A percentile compares a stretch with the other conserved stretches of the same genome.
These are phyloP conservation scores for Penicillium pancosmium DNA, from an alignment of 495 filamentous ascomycete species.

Conservation along the genomic window DNA sequence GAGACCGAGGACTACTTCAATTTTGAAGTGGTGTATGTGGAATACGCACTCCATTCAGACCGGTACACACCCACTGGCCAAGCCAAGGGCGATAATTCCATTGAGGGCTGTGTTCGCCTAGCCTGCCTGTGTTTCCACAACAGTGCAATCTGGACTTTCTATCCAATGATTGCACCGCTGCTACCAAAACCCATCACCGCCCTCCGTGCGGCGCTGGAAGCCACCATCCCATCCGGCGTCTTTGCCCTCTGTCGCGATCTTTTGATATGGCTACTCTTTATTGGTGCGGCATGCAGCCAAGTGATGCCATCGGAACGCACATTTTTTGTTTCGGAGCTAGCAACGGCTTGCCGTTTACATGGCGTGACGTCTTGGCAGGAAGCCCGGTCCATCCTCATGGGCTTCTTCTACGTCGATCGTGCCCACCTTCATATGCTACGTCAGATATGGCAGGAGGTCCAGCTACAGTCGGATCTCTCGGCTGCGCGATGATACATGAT, in stretches of 20 bases:
- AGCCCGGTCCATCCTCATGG: conserved; percentile 35
- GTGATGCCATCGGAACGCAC: conserved; percentile 30
- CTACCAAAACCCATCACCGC: conserved; percentile 44
- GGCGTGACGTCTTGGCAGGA: conserved; percentile 45
- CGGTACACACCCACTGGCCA: conserved; percentile 64
- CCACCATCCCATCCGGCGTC: conserved; percentile 37
- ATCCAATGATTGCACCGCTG: conserved; percentile 42
- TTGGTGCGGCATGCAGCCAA: conserved; percentile 42
- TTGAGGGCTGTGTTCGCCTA: conserved; percentile 48
- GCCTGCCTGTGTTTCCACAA: conserved; percentile 51
- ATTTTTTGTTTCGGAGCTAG: conserved; percentile 44
- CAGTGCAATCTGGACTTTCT: conserved; percentile 50
- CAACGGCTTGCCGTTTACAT: conserved; percentile 30
- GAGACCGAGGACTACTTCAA: conserved; percentile 51
- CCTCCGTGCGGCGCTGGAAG: conserved; percentile 41
- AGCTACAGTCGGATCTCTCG: conserved; percentile 21
- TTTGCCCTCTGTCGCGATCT: conserved; percentile 43
- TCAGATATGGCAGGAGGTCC: conserved; percentile 44
- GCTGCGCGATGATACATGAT: conserved; percentile 5
- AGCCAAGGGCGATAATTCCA: conserved; percentile 54
- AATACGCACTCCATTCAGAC: conserved; percentile 46
- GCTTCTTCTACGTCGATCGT: conserved; percentile 49
- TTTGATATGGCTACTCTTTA: conserved; percentile 47
- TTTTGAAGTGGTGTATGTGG: conserved; percentile 47
- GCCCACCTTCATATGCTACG: conserved; percentile 36